Evolutionary conservation across 2,329 filamentous ascomycete genomes (phyloP).

Genomic region (Pseudonectria buxi): DNA sequence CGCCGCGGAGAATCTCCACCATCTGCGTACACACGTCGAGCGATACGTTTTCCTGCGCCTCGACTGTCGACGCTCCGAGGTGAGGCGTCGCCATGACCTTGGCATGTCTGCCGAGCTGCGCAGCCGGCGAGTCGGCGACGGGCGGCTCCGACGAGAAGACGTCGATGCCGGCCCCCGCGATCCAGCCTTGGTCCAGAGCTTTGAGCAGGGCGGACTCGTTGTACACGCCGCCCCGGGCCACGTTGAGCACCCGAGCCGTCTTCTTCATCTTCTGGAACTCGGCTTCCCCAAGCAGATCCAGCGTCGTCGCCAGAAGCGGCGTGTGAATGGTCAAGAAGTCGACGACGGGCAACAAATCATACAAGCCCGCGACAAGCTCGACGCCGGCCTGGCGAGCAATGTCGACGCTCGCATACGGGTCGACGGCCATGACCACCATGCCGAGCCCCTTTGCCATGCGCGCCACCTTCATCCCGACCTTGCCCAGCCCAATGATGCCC

Average conservation of each 20-base stretch:
- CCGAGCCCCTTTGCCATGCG: conserved; percentile 71
- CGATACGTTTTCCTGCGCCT: conserved; percentile 79
- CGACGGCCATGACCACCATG: conserved; percentile 68
- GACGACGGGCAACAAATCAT: conserved; percentile 54
- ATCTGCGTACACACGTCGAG: conserved; percentile 80
- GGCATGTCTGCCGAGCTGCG: conserved; percentile 58
- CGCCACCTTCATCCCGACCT: conserved; percentile 74
- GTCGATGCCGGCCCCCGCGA: conserved; percentile 72
- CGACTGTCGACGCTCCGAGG: conserved; percentile 70
- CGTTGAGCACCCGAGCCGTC: conserved; percentile 68
- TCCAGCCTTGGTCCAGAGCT: conserved; percentile 62
- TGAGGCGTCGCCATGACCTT: conserved; percentile 74
- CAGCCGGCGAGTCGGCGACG: conserved; percentile 45
- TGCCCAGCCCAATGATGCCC: conserved; percentile 73
- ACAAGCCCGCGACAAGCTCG: conserved; percentile 48
- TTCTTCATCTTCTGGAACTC: conserved; percentile 67
- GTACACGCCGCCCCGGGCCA: conserved; percentile 73
- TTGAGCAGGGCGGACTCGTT: conserved; percentile 67
- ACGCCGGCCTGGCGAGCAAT: conserved; percentile 64
- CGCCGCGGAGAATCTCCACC: conserved; percentile 63
- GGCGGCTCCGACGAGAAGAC: conserved; percentile 75
- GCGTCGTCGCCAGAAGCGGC: conserved; percentile 68
- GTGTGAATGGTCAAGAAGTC: conserved; percentile 81
- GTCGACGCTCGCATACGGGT: conserved; percentile 71
- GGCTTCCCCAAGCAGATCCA: conserved; percentile 61